Conservation (phyloP, 352 stramenopile genomes). For the Phytophthora meadii region DNA sequence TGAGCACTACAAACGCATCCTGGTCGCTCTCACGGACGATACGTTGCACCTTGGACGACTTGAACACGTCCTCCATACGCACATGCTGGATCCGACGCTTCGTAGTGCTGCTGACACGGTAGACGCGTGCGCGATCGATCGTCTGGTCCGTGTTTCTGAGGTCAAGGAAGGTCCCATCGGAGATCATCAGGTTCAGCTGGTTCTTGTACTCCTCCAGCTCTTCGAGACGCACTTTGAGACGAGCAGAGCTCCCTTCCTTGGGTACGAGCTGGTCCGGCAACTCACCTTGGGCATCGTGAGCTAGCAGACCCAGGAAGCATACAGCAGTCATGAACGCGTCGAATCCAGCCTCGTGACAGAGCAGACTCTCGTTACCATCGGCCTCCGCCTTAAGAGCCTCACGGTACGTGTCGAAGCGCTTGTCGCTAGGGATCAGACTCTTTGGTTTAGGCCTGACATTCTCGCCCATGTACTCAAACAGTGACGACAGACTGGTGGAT, state of each 20-base stretch:
- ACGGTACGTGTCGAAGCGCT: conserved; percentile 71
- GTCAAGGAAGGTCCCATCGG: conserved; percentile 69
- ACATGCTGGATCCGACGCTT: conserved; percentile 72
- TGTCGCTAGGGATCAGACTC: conserved; percentile 59
- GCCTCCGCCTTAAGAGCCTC: conserved; percentile 58
- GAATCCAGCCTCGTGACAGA: conserved; percentile 88
- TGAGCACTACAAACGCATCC: conserved; percentile 65
- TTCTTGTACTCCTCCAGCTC: conserved; percentile 71
- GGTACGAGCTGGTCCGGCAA: conserved; percentile 36
- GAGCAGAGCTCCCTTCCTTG: conserved; percentile 38
- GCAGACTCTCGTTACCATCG: conserved; percentile 53
- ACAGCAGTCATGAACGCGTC: conserved; percentile 88
- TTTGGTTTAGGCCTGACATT: conserved; percentile 63
- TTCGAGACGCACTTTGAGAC: conserved; percentile 45
- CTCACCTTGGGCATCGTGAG: conserved; percentile 61
- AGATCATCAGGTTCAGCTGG: conserved; percentile 84
- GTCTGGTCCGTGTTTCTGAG: conserved; percentile 57
- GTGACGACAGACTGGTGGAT: conserved; percentile 62
- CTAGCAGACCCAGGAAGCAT: conserved; percentile 76
- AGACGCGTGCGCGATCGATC: conserved; percentile 73
- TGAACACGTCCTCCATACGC: conserved; percentile 75
- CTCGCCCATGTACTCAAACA: conserved; percentile 84
- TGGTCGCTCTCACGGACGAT: conserved; percentile 69
- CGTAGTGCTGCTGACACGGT: conserved; percentile 62
- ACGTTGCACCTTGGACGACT: conserved; percentile 65